Conservation (phyloP, 352 stramenopile species). For the Phytophthora boehmeriae region DNA sequence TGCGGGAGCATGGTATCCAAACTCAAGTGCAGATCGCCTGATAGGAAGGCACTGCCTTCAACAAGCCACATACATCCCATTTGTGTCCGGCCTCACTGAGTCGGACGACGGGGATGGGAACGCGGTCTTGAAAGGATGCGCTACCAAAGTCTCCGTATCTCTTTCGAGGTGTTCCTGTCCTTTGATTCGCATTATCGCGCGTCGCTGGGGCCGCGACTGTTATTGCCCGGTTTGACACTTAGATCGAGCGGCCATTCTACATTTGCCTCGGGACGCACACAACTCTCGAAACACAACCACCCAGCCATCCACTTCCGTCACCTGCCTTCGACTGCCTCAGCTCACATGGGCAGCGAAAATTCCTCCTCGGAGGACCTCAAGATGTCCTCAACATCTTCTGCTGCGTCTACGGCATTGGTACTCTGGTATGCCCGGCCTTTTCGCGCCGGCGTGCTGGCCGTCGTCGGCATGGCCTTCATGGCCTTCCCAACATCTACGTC, state of each 20-base stretch:
- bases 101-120: neutral
- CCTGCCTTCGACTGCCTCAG: neutral
- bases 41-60: slow-evolving; percentile 26
- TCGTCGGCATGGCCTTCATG: slow-evolving; percentile 43
- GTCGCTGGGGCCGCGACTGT: neutral
- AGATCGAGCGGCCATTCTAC: too few relatives aligned
- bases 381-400: slow-evolving; percentile 31
- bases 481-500: slow-evolving; percentile 46
- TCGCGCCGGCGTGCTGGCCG: slow-evolving; percentile 27
- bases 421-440: slow-evolving; percentile 30
- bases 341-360: slow-evolving; percentile 20
- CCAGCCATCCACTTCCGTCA: too few relatives aligned
- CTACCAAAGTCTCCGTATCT: slow-evolving; percentile 24
- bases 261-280: slow-evolving; percentile 13
- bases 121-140: slow-evolving; percentile 14
- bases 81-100: slow-evolving; percentile 17
- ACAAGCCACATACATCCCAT: too few relatives aligned
- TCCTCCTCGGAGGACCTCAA: slow-evolving; percentile 23
- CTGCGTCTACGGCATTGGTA: slow-evolving; percentile 31
- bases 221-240: neutral
- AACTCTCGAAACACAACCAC: neutral
- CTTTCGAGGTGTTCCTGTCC: neutral
- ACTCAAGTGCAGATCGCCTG: slow-evolving; percentile 8
- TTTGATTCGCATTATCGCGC: slow-evolving; percentile 2
- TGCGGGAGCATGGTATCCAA: neutral